phyloP scores from a whole-genome alignment of 805 yeast species.

The Saturnispora gosingensis region DNA sequence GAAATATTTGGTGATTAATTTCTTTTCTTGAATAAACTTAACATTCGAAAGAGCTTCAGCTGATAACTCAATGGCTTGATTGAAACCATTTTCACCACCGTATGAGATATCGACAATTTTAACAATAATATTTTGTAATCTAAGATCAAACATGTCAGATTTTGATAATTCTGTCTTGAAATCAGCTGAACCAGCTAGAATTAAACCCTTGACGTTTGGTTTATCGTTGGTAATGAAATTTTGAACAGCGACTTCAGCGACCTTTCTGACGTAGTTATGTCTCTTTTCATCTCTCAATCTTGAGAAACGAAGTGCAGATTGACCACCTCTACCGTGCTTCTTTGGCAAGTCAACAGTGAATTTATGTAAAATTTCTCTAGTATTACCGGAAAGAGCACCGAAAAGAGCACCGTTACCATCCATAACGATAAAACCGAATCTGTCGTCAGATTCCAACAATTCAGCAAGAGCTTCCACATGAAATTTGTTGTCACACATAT shows the following conservation, averaged over 20 bases:
- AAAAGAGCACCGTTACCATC: constrained; percentile 98
- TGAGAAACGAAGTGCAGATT: constrained; percentile 97
- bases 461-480: constrained; percentile 96
- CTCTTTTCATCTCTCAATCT: constrained; percentile 98
- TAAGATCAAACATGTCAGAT: constrained; percentile 86
- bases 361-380: constrained; percentile 92
- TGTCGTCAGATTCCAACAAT: constrained; percentile 88
- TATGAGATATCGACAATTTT: constrained; percentile 94
- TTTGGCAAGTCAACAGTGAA: constrained; percentile 96
- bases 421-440: constrained; percentile 96
- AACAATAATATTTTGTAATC: constrained; percentile 79
- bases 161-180: constrained; percentile 90
- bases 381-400: constrained; percentile 93
- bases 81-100: constrained; percentile 99
- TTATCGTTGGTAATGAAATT: constrained; percentile 92
- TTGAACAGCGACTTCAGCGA: constrained; percentile 97
- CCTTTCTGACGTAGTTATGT: constrained; percentile 96
- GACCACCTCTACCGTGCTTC: constrained; percentile 99
- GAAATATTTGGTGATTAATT: constrained; percentile 81
- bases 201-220: constrained; percentile 87
- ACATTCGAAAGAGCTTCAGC: constrained; percentile 97
- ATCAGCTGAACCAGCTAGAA: constrained; percentile 98
- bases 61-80: constrained; percentile 96
- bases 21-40: constrained; percentile 97
- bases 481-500: constrained; percentile 95